phyloP scores from a whole-genome alignment of 1,284 basidiomycete species.

The Exsudoporus floridanus region DNA sequence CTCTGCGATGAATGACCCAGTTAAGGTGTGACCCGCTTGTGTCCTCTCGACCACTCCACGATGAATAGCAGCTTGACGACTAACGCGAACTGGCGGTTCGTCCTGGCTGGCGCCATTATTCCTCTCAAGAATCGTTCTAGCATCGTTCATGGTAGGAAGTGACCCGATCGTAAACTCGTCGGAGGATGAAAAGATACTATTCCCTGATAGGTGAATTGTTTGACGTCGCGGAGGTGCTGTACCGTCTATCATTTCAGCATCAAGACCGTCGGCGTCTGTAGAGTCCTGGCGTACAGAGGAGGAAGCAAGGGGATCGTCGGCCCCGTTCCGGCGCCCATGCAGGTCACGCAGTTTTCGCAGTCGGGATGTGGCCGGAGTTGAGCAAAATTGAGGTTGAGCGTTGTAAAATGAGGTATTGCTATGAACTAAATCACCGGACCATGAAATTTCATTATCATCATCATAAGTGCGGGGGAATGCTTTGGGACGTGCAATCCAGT shows the following conservation, averaged over 20 bases:
- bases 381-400: conserved; percentile 23
- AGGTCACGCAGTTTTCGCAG: not conserved
- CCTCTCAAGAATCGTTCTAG: not conserved
- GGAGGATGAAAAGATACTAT: conserved; percentile 34
- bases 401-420: conserved; percentile 19
- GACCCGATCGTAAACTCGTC: conserved; percentile 26
- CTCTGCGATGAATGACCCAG: conserved; percentile 20
- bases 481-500: conserved; percentile 14
- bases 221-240: conserved; percentile 6
- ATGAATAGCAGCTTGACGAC: not conserved
- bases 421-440: conserved; percentile 3
- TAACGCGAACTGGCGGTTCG: not conserved
- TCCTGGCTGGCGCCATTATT: not conserved
- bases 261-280: not conserved
- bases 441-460: not conserved
- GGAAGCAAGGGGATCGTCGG: not conserved
- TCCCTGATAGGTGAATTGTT: conserved; percentile 23
- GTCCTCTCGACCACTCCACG: not conserved
- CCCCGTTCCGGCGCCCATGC: not conserved
- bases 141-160: not conserved
- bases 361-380: conserved; percentile 22
- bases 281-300: not conserved
- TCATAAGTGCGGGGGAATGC: not conserved
- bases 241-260: conserved; percentile 22
- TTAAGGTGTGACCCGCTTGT: not conserved